Evolutionary conservation across 2,329 filamentous ascomycete genomes (phyloP), one percentile per base, ranked within the genome.

Genomic region (Epicoccum sorghinum): DNA sequence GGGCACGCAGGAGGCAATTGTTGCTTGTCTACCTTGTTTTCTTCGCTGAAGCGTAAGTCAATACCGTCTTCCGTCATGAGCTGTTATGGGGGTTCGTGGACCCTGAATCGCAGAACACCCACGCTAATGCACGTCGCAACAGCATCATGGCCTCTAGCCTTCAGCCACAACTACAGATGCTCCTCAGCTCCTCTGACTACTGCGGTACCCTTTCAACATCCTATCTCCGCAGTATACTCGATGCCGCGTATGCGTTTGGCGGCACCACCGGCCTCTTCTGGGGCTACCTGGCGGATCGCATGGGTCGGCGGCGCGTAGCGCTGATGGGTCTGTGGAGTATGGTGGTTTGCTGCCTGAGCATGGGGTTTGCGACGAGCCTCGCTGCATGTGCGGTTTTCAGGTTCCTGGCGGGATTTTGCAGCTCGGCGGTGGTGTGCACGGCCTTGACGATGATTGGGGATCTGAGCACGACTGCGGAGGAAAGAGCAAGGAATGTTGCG

Each of bases 121-220:
- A 42, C 51, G 59, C 58, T 59, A 53, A 55, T 52, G 51, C 57
- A 56, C 38, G 40, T 39, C 33, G 18, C 36, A 25, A 39, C 54
- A 76, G 73, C 33, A 78, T 80, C 62, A 79, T 80, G 75, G 75
- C 78, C 24, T 78, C 78, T n/a, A 78, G 76, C 47, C 71, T 80
- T 6, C 77, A 79, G 43, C 74, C 78, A 12, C 78, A 80, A 53
- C 74, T 80, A 35, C 75, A 77, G 55, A 76, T 80, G 67, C 72
- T 80, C 14, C 66, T 79, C 24, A 73, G 75, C 3, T 75, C 76
- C n/a, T 69, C 76, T 23, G 71, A 78, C 27, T 76, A 71, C 50
- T 80, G 78, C 59, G 74, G 76, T 38, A 75, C 71, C 47, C 72
- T 79, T 35, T 76, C 78, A 24, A 75, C 76, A 2, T 78, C 77